Evolutionary conservation across 2,329 filamentous ascomycete species (phyloP), one percentile per base, ranked within the genome.

Genomic region (Pseudohalonectria lignicola): DNA sequence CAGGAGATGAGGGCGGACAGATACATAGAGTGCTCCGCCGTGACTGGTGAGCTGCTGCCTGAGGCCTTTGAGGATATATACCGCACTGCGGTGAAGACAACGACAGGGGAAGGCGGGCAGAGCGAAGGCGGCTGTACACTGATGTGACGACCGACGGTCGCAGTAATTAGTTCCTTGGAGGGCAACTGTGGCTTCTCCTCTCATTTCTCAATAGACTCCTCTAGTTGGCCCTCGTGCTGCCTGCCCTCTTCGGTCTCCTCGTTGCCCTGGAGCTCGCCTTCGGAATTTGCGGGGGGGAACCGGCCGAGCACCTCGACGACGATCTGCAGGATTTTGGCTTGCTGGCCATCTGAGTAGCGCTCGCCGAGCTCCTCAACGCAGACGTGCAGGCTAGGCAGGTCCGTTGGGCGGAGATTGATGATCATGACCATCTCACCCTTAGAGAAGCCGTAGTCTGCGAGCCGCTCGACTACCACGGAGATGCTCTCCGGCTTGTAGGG

Each of bases 351-450:
- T 33, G 55, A 63, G 51, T 80, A 79, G 7, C 79, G 69, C 26
- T 66, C 63, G 40, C 71, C 65, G 62, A 80, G 72, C 45, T 83
- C 76, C 55, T 84, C 77, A 25, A 84, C 63, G 36, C 81, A 64
- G 13, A 72, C 72, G 49, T 78, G 78, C 46, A 84, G 62, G 33
- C 70, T 67, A 4, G 70, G 68, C 21, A 67, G 61, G 20, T 65
- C 71, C 17, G 65, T 63, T 0, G 79, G 79, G 10, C 79, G 68
- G 31, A 80, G 59, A 52, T 84, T 83, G 47, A 82, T 54, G 34
- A 83, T 71, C 73, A 81, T 80, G 50, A 83, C 61, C 39, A 79
- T 59, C 56, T 83, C 79, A 39, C 75, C 75, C 61, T 83, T 83
- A 57, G 74, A 73, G 39, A 83, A 65, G 33, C 74, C 66, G 54